Base-by-base conservation (phyloP, 2,329 filamentous ascomycete genomes). In the Fusarium pseudoanthophilum region DNA sequence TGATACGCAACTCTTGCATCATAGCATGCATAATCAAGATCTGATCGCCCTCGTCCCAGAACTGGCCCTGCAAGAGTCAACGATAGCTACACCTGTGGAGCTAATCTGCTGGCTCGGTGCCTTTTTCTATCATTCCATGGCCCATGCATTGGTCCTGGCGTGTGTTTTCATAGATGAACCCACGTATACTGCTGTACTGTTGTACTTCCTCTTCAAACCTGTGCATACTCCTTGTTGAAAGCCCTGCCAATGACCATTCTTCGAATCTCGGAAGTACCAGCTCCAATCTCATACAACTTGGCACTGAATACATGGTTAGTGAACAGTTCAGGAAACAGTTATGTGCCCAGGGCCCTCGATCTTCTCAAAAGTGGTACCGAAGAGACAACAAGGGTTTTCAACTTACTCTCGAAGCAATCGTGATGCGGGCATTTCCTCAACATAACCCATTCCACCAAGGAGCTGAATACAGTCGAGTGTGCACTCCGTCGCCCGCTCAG, bases 281-380 rank as follows among this genome's bases (percentile, higher is more conserved):
- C 96, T 4, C 96, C 96, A 80, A 99, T 98, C 84, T 98, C 96
- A 82, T 99, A 99, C 68, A 99, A 82, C 81, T 92, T 92, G 40
- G 90, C 89, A 82, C 88, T 90, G 71, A 37, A 37, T 40, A 43
- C 24, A 11, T 67, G 14, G 61, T 67, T 20, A 63, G 78, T 84
- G 80, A 83, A 81, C 58, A 71, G 34, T 40, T 40, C 37, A 11
- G 32, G 11, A 42, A 26, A n/a, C 26, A 49, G 37, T 20, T 40
- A 16, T 37, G 28, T 36, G 20, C 26, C 39, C 36, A 49, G 24
- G 18, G 34, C 53, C 57, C 51, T 42, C 26, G 26, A 34, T 37
- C 52, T 61, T 42, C 48, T 58, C 20, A 37, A 30, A 18, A 37
- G 62, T 15, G 21, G 45, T 57, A 28, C 20, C 24, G 24, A 46